Conservation (phyloP, 2,329 filamentous ascomycete species). For the Scedosporium apiospermum region DNA sequence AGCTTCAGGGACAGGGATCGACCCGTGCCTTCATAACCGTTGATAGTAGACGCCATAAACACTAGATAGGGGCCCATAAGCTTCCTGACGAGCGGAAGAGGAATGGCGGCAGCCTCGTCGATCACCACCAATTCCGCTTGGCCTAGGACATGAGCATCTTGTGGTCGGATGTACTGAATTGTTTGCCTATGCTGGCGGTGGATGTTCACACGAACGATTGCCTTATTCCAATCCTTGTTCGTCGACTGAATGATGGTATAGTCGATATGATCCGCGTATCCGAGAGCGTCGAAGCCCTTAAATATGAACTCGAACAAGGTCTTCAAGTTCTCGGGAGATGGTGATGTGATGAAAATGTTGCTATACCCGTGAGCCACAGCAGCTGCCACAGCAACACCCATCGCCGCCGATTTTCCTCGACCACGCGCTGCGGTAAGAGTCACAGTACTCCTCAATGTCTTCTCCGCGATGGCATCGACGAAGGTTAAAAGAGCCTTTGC, state of each 20-base stretch:
- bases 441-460: slow-evolving; percentile 88
- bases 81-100: slow-evolving; percentile 82
- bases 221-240: slow-evolving; percentile 98
- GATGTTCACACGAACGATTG: slow-evolving; percentile 92
- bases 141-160: slow-evolving; percentile 89
- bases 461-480: slow-evolving; percentile 91
- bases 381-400: slow-evolving; percentile 88
- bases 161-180: slow-evolving; percentile 95
- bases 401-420: slow-evolving; percentile 90
- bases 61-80: slow-evolving; percentile 94
- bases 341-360: slow-evolving; percentile 98
- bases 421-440: slow-evolving; percentile 88
- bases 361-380: slow-evolving; percentile 95
- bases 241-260: slow-evolving; percentile 98
- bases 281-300: slow-evolving; percentile 92
- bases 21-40: slow-evolving; percentile 95
- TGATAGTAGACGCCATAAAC: slow-evolving; percentile 99
- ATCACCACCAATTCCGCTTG: slow-evolving; percentile 95
- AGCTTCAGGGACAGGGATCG: slow-evolving; percentile 90
- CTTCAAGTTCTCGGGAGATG: slow-evolving; percentile 96
- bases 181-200: slow-evolving; percentile 93
- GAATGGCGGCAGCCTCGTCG: slow-evolving; percentile 94
- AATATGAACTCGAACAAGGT: slow-evolving; percentile 97
- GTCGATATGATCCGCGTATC: slow-evolving; percentile 89
- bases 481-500: slow-evolving; percentile 96